Conservation (phyloP, 768 basidiomycete species). For the Phlebiopsis gigantea region DNA sequence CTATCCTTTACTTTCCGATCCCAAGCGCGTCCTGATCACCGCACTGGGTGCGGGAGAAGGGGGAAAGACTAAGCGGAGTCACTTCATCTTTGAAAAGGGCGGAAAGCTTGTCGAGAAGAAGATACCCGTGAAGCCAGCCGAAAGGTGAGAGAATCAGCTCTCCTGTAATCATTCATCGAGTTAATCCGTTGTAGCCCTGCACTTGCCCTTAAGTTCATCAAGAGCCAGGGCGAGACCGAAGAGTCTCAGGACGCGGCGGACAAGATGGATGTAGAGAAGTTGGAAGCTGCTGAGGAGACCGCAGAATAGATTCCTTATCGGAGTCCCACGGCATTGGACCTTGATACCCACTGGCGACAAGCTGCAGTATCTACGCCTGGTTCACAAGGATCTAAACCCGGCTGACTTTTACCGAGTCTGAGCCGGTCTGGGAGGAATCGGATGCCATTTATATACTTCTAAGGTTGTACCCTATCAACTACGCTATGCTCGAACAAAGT, state of each 20-base stretch:
- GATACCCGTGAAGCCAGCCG: constrained; percentile 80
- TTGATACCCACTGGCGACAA: too few relatives aligned
- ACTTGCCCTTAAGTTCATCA: constrained; percentile 66
- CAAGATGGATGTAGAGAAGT: neutral
- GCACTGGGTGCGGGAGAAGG: constrained; percentile 78
- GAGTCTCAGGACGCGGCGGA: neutral
- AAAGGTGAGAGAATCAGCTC: constrained; percentile 51
- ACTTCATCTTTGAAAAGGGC: constrained; percentile 90
- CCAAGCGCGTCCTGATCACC: constrained; percentile 71
- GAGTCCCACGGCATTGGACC: too few relatives aligned
- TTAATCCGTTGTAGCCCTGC: constrained; percentile 39
- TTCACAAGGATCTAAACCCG: too few relatives aligned
- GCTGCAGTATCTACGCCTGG: too few relatives aligned
- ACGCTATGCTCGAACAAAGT: too few relatives aligned
- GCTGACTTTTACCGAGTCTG: too few relatives aligned
- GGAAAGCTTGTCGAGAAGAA: constrained; percentile 84
- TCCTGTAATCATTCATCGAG: neutral
- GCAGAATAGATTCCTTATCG: neutral
- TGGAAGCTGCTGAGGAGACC: neutral
- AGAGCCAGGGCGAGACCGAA: constrained; percentile 24
- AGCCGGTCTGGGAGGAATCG: too few relatives aligned
- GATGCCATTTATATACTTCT: too few relatives aligned
- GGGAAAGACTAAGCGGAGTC: constrained; percentile 84
- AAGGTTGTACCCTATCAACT: too few relatives aligned
- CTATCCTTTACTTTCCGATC: constrained; percentile 86